Conservation (phyloP, 2,329 filamentous ascomycete genomes). For the Emmonsia crescens region DNA sequence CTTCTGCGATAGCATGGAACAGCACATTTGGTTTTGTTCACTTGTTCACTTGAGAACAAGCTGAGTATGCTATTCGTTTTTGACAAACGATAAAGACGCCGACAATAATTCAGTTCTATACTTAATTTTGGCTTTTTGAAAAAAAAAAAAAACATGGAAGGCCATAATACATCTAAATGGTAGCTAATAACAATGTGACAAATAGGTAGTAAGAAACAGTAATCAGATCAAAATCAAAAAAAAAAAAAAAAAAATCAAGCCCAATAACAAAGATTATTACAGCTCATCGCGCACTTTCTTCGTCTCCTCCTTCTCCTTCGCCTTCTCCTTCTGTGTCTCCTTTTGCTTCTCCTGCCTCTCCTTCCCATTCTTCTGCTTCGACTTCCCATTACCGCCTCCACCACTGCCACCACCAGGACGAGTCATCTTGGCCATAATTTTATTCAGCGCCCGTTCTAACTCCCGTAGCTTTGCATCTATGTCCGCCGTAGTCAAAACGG, state of each 20-base stretch:
- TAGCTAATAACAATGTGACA: neutral
- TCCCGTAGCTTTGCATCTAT: constrained; percentile 57
- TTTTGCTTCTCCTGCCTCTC: constrained; percentile 21
- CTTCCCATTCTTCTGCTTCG: constrained; percentile 19
- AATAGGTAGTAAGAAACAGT: neutral
- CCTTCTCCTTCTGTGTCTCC: constrained; percentile 15
- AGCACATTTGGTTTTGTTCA: no score
- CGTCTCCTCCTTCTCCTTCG: constrained; percentile 18
- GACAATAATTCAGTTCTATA: neutral
- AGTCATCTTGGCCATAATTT: constrained; percentile 58
- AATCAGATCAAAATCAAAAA: neutral
- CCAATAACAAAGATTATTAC: constrained; percentile 2
- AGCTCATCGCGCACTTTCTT: constrained; percentile 11
- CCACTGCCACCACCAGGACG: constrained; percentile 17
- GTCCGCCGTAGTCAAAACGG: constrained; percentile 62
- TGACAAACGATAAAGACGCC: neutral
- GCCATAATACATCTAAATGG: neutral
- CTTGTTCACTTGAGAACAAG: no score
- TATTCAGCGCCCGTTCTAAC: constrained; percentile 58
- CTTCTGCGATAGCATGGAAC: no score
- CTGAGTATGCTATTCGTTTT: neutral
- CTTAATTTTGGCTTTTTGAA: neutral
- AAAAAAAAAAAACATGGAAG: neutral
- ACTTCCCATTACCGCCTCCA: constrained; percentile 14
- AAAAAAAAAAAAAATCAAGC: neutral